Evolutionary conservation across 2,329 filamentous ascomycete genomes (phyloP), one percentile per base, ranked within the genome.

Genomic region (Talaromyces marneffei): DNA sequence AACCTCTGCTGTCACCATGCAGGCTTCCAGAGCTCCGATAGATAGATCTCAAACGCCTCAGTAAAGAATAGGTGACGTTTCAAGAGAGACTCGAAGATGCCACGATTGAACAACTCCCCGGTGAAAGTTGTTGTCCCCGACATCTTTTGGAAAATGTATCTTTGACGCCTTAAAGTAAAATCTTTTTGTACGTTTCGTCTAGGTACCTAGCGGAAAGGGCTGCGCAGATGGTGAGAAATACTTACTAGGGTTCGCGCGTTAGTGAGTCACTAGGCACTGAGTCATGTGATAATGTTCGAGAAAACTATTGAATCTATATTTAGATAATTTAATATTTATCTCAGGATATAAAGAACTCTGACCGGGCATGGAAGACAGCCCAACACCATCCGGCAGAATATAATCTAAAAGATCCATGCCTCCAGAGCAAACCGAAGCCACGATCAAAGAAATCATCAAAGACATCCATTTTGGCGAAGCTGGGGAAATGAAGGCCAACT

Each of bases 61-160:
- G 92, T 96, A 79, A 93, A 96, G 82, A 97, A 97, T 79, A 93
- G 82, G 76, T 92, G 89, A 67, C 92, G 89, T 67, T 89, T 87
- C 69, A 97, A 86, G 71, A 97, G 85, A 65, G 87, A 89, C 73
- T 97, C 94, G 72, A 97, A 85, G 61, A 85, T 80, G 62, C 83
- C 80, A 71, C 91, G 87, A 78, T 97, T 91, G 70, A 97, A 88
- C 78, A 90, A 87, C 81, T 96, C 87, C 69, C 93, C 94, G 78
- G 89, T 92, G 48, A 46, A 53, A 29, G 58, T 60, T 55, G 25
- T 60, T n/a, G 46, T 60, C n/a, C 46, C 58, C n/a, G 48, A 29
- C 58, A 60, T 60, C 16, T 60, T n/a, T 37, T 55, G 16, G 8
- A 29, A 3, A 5, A 16, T n/a, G 44, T 53, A 16, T 23, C n/a